These are phyloP conservation scores for Candida pseudoglaebosa DNA, from an alignment of 805 yeast genomes.

Conservation along the genomic window DNA sequence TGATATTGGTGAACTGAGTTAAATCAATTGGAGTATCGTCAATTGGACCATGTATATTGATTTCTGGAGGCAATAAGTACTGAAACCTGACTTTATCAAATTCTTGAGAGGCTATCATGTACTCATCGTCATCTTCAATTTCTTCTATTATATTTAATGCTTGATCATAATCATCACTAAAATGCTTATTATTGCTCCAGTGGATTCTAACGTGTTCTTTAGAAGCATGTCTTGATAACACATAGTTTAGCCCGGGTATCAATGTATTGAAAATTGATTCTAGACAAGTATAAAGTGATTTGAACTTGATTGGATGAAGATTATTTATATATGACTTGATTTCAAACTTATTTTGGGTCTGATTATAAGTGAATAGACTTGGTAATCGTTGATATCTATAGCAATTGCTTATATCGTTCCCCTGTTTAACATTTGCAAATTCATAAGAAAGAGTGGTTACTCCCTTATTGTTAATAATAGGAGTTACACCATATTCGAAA, in stretches of 20 bases:
- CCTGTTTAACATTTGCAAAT: slow-evolving; percentile 4
- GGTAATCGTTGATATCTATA: slow-evolving; percentile 38
- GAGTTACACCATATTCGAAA: slow-evolving; percentile 25
- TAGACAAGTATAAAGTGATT: slow-evolving; percentile 24
- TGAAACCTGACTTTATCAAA: slow-evolving; percentile 7
- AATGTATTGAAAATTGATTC: slow-evolving; percentile 24
- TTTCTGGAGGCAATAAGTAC: slow-evolving; percentile 8
- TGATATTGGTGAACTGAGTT: slow-evolving; percentile 16
- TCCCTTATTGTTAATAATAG: slow-evolving; percentile 10
- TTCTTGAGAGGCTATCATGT: slow-evolving; percentile 5
- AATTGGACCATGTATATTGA: slow-evolving; percentile 6
- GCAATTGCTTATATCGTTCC: slow-evolving; percentile 15
- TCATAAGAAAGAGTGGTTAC: slow-evolving; percentile 10
- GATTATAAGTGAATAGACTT: slow-evolving; percentile 14
- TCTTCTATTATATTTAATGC: slow-evolving; percentile 6
- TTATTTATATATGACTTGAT: slow-evolving; percentile 40
- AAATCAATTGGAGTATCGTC: slow-evolving; percentile 13
- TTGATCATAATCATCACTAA: slow-evolving; percentile 12
- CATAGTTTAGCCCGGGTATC: slow-evolving; percentile 29
- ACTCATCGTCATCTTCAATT: slow-evolving; percentile 8
- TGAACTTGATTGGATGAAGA: slow-evolving; percentile 28
- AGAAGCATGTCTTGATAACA: slow-evolving; percentile 21
- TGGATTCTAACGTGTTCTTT: slow-evolving; percentile 13
- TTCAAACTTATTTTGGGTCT: slow-evolving; percentile 9
- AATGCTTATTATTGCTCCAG: slow-evolving; percentile 14